Conservation (phyloP, 257 asterid species). For the Primulina eburnea region DNA sequence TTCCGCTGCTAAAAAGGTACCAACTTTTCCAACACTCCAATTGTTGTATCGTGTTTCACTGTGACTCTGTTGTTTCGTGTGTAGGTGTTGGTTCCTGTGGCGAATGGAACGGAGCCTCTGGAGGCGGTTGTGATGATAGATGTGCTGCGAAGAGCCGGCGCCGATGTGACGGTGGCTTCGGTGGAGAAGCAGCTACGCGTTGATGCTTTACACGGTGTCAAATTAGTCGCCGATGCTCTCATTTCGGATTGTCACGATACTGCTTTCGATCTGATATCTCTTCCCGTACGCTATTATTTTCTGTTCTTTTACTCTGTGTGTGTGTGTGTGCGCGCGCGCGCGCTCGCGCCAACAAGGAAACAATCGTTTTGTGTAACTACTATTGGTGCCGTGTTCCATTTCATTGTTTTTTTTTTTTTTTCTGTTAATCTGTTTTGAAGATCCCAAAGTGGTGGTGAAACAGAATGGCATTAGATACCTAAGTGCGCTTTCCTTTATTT, state of each 20-base stretch:
- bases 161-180: conserved; percentile 92
- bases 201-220: conserved; percentile 71
- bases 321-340: too few relatives aligned
- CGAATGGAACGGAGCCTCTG: conserved; percentile 91
- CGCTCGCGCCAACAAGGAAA: too few relatives aligned
- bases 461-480: not conserved
- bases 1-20: conserved; percentile 56
- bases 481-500: not conserved
- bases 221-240: conserved; percentile 81
- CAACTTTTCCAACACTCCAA: not conserved
- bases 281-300: conserved; percentile 48
- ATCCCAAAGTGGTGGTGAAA: not conserved
- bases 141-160: conserved; percentile 88
- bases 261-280: conserved; percentile 76
- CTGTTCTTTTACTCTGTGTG: not conserved
- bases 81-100: conserved; percentile 96
- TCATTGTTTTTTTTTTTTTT: too few relatives aligned
- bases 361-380: too few relatives aligned
- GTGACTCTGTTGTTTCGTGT: conserved; percentile 1
- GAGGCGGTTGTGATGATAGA: conserved; percentile 88
- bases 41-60: not conserved
- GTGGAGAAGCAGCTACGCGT: conserved; percentile 72
- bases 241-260: conserved; percentile 67
- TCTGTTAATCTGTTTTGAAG: too few relatives aligned
- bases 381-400: too few relatives aligned